phyloP scores from a whole-genome alignment of 177 flowering plant species.

The Vitis hybrid region DNA sequence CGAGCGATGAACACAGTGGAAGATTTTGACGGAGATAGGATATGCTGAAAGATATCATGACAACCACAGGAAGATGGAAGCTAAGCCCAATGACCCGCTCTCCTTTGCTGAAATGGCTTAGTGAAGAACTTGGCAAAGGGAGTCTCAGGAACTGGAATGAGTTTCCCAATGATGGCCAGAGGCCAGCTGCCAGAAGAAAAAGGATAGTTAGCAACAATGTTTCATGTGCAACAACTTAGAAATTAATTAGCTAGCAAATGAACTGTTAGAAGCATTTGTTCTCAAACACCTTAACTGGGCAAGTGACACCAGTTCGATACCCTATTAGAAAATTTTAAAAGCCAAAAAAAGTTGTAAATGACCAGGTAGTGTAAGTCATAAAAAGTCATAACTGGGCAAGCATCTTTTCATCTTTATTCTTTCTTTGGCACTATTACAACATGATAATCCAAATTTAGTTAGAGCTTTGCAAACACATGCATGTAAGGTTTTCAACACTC shows the following conservation, averaged over 20 bases:
- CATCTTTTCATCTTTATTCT: too few species aligned
- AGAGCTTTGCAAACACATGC: too few species aligned
- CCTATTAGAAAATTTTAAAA: background rate
- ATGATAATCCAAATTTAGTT: too few species aligned
- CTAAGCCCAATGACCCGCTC: conserved; percentile 9
- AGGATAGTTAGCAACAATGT: background rate
- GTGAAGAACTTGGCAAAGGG: conserved; percentile 37
- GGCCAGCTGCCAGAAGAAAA: conserved; percentile 51
- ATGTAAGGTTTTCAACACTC: too few species aligned
- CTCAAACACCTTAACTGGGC: background rate
- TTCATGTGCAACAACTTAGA: background rate
- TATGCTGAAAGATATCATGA: too few species aligned
- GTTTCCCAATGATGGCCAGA: conserved; percentile 65
- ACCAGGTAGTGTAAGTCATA: too few species aligned
- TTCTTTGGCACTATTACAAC: too few species aligned
- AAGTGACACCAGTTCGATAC: background rate
- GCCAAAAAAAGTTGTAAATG: background rate
- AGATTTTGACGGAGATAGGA: too few species aligned
- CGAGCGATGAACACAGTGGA: too few species aligned
- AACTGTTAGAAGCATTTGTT: background rate
- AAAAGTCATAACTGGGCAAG: too few species aligned
- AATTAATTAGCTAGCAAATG: background rate
- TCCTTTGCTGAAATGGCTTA: conserved; percentile 28
- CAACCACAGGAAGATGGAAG: too few species aligned
- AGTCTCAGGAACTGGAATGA: conserved; percentile 67